Evolutionary conservation across 2,329 filamentous ascomycete genomes (phyloP), one percentile per base, ranked within the genome.

Genomic region (Eurotiales sp.): DNA sequence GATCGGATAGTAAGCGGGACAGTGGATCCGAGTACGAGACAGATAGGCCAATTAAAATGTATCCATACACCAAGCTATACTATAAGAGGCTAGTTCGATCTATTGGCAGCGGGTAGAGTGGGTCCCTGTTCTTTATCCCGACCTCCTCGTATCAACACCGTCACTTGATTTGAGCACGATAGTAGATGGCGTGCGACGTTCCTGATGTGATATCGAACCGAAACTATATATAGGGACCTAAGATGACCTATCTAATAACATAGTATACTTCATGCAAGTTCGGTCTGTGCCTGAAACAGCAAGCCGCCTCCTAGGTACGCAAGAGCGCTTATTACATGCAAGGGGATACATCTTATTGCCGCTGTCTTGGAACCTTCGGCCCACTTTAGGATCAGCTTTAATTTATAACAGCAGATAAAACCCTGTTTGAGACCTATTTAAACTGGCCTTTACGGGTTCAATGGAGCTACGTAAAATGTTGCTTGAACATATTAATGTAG

Each of bases 331-430:
- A 14, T 22, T 39, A 19, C 41, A 48, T 48, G 46, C 46, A 48
- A 48, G 46, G 46, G 30, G 46, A 10, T 21, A 25, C 10, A 29
- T 48, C 17, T 22, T 48, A 48, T 48, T 48, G 46, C 19, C 17
- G 10, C 23, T 48, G 46, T 32, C 36, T 48, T 39, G 37, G 46
- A 48, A 19, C 17, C 21, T 15, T 12, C 12, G 11, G 23, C 34
- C 15, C 34, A 37, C n/a, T 36, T 37, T 8, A 19, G 8, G 15
- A 8, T 32, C 29, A n/a, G n/a, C n/a, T n/a, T n/a, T n/a, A n/a
- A n/a, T n/a, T n/a, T n/a, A n/a, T n/a, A n/a, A n/a, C n/a, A n/a
- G n/a, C n/a, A n/a, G n/a, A n/a, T n/a, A n/a, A 37, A 10, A 21
- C 17, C 7, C 34, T 37, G 34, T n/a, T n/a, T n/a, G n/a, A n/a